Base-by-base conservation (phyloP, 106 monocot species). In the Phalaenopsis equestris region DNA sequence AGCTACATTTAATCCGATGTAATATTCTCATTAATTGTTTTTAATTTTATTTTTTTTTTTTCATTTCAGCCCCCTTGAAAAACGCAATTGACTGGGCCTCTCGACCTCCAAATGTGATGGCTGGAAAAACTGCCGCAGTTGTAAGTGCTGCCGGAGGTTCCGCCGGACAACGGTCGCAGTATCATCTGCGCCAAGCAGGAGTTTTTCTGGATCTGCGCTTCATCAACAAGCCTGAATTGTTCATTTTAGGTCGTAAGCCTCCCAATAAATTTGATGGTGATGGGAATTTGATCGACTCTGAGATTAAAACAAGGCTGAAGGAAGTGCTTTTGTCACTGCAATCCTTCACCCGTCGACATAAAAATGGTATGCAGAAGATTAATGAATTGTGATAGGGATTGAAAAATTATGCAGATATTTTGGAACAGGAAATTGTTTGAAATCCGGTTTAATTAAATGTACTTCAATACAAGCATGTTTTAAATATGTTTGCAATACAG, bases 21-120 rank as follows among this genome's bases (percentile, higher is more conserved):
- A 12, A 0, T 52, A 12, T 52, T 52, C 52, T 52, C 52, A 52
- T 52, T 52, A 52, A 10, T 52, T 30, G 0, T 30, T 30, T 30
- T 30, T 30, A 30, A n/a, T n/a, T n/a, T 30, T 30, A 30, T 30
- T 30, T 30, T 30, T 52, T 52, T 52, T 3, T 52, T 10, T 1
- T 52, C 30, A 17, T 61, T 58, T 10, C 83, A 90, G 90, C 73
- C 11, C 87, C 90, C 6, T 38, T 90, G 75, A 90, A 90, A 81
- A 90, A 90, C 56, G 87, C 90, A 36, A 83, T 90, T n/a, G 90
- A 90, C 3, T 90, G 90, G 90, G 90, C 83, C 14, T 90, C 90
- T 3, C 77, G 87, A 48, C 78, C 87, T 5, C 87, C 90, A 17
- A 90, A 90, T 72, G 78, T 81, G 4, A 85, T 84, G 87, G 87